phyloP scores from a whole-genome alignment of 345 rosid genomes.

The Lagerstroemia speciosa region DNA sequence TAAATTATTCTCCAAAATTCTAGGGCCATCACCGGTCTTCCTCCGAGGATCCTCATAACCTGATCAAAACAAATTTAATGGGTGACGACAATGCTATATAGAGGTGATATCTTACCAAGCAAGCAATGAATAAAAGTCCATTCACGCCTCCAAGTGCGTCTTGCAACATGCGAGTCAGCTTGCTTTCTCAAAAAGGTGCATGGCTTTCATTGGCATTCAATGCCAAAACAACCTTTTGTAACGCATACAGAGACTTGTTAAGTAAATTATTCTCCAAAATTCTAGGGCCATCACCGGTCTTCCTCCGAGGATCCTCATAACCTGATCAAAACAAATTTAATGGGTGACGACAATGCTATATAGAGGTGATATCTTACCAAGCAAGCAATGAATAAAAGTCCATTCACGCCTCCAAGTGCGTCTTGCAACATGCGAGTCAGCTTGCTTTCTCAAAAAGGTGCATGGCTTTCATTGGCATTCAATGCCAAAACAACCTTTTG shows the following conservation, averaged over 20 bases:
- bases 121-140: slow-evolving; percentile 45
- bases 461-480: slow-evolving; percentile 47
- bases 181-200: slow-evolving; percentile 75
- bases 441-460: slow-evolving; percentile 75
- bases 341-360: neutral
- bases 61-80: slow-evolving; percentile 16
- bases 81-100: slow-evolving; percentile 3
- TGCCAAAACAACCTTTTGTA: slow-evolving; percentile 60
- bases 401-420: slow-evolving; percentile 44
- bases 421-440: slow-evolving; percentile 64
- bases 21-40: slow-evolving; percentile 23
- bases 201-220: slow-evolving; percentile 50
- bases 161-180: slow-evolving; percentile 58
- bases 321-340: slow-evolving; percentile 30
- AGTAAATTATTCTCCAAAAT: slow-evolving; percentile 37
- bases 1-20: slow-evolving; percentile 34
- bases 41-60: slow-evolving; percentile 63
- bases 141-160: slow-evolving; percentile 51
- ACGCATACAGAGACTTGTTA: slow-evolving; percentile 62
- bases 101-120: slow-evolving; percentile 42
- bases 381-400: slow-evolving; percentile 52
- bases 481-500: slow-evolving; percentile 62
- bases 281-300: slow-evolving; percentile 22
- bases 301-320: slow-evolving; percentile 52
- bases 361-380: slow-evolving; percentile 36